phyloP scores from a whole-genome alignment of 495 filamentous ascomycete species.

The Achaetomiella virescens region DNA sequence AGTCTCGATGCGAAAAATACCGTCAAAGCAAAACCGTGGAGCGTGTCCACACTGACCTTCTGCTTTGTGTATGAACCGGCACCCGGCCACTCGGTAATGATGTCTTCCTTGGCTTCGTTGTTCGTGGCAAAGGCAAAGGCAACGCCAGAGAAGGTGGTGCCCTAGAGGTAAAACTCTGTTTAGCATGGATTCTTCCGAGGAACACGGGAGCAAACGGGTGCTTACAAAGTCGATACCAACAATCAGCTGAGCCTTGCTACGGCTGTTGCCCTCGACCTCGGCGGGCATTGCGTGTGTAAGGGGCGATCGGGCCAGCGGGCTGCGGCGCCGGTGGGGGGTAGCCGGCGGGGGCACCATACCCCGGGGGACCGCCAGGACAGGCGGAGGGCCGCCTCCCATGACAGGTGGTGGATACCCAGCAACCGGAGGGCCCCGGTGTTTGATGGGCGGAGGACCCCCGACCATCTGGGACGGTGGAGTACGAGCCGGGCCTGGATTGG shows the following conservation, averaged over 20 bases:
- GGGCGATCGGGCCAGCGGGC: conserved; percentile 33
- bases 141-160: conserved; percentile 70
- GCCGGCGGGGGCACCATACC: conserved; percentile 33
- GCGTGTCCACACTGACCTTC: conserved; percentile 44
- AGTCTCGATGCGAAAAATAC: not conserved
- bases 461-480: conserved; percentile 56
- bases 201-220: conserved; percentile 6
- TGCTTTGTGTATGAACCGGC: conserved; percentile 71
- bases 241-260: conserved; percentile 74
- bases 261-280: conserved; percentile 81
- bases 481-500: conserved; percentile 40
- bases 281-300: conserved; percentile 53
- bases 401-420: conserved; percentile 50
- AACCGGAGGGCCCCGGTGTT: conserved; percentile 52
- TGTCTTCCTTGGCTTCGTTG: conserved; percentile 71
- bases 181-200: conserved; percentile 11
- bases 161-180: conserved; percentile 37
- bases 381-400: conserved; percentile 46
- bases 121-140: conserved; percentile 72
- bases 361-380: conserved; percentile 47
- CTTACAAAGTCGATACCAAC: conserved; percentile 78
- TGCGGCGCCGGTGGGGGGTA: conserved; percentile 41
- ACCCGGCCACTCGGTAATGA: conserved; percentile 72
- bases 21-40: not conserved
- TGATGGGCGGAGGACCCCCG: conserved; percentile 67